Evolutionary conservation across 352 stramenopile genomes (phyloP).

Genomic region (Thalassiosira ordinaria): DNA sequence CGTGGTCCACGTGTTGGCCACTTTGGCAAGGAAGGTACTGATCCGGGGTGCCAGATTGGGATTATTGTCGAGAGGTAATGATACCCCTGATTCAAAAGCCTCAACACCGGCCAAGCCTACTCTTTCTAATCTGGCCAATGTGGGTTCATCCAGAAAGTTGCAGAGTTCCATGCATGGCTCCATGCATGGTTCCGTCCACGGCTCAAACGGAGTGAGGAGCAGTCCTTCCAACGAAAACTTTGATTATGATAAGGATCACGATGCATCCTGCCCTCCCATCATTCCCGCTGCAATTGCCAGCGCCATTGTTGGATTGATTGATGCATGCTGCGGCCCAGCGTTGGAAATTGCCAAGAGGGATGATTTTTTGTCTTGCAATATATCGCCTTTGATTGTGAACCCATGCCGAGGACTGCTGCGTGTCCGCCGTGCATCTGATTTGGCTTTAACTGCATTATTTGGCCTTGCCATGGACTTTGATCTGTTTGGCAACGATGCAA

Average conservation of each 20-base stretch:
- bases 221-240: slow-evolving; percentile 38
- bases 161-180: too few species aligned
- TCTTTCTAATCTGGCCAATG: neutral
- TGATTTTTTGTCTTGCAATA: neutral
- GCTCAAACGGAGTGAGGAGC: too few species aligned
- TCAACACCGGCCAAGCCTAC: neutral
- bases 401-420: slow-evolving; percentile 56
- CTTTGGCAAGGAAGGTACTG: slow-evolving; percentile 70
- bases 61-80: slow-evolving; percentile 47
- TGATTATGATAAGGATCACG: slow-evolving; percentile 64
- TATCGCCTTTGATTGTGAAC: slow-evolving; percentile 42
- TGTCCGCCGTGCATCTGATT: slow-evolving; percentile 78
- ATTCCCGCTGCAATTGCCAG: slow-evolving; percentile 63
- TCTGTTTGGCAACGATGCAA: slow-evolving; percentile 70
- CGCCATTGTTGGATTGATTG: slow-evolving; percentile 66
- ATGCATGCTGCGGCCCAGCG: slow-evolving; percentile 72
- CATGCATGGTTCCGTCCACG: too few species aligned
- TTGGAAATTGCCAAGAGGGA: slow-evolving; percentile 1
- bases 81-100: too few species aligned
- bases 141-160: neutral
- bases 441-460: slow-evolving; percentile 79
- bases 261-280: slow-evolving; percentile 55
- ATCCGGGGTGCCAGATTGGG: slow-evolving; percentile 67
- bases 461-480: slow-evolving; percentile 84
- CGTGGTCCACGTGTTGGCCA: slow-evolving; percentile 71